These are phyloP conservation scores for Pythium guiyangense DNA, from an alignment of 352 stramenopile genomes.

Conservation along the genomic window DNA sequence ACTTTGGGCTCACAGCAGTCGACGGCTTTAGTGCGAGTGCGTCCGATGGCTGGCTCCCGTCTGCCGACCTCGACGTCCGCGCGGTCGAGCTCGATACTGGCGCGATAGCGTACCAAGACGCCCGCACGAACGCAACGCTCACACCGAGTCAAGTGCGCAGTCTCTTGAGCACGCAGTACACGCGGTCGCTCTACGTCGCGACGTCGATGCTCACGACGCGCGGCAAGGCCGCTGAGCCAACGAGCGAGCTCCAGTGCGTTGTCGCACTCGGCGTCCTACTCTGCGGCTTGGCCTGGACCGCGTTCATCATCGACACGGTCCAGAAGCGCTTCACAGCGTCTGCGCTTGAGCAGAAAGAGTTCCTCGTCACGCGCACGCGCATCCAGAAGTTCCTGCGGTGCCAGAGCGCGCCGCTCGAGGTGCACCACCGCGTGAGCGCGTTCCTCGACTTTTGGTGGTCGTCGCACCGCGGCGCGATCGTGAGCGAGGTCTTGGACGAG, in stretches of 20 bases:
- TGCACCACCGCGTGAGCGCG: constrained; percentile 35
- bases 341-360: constrained; percentile 38
- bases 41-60: constrained; percentile 21
- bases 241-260: constrained; percentile 25
- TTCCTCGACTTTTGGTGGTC: constrained; percentile 50
- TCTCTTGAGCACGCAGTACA: constrained; percentile 20
- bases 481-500: constrained; percentile 28
- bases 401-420: constrained; percentile 27
- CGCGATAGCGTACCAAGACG: constrained; percentile 9
- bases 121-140: too few relatives aligned
- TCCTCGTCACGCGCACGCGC: constrained; percentile 25
- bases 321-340: constrained; percentile 44
- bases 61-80: constrained; percentile 22
- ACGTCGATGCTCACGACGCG: constrained; percentile 21
- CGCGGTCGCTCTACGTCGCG: constrained; percentile 25
- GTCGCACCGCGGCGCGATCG: constrained; percentile 34
- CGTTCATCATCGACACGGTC: constrained; percentile 36
- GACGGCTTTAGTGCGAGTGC: constrained; percentile 21
- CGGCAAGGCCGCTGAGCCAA: constrained; percentile 26
- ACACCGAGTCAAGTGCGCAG: constrained; percentile 1
- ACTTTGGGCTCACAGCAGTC: constrained; percentile 24
- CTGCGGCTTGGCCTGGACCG: constrained; percentile 34
- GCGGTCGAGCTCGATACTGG: constrained; percentile 14
- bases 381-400: constrained; percentile 39
- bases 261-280: constrained; percentile 34